Conservation (phyloP, 108 stramenopile species). For the Aurantiochytrium sp. region DNA sequence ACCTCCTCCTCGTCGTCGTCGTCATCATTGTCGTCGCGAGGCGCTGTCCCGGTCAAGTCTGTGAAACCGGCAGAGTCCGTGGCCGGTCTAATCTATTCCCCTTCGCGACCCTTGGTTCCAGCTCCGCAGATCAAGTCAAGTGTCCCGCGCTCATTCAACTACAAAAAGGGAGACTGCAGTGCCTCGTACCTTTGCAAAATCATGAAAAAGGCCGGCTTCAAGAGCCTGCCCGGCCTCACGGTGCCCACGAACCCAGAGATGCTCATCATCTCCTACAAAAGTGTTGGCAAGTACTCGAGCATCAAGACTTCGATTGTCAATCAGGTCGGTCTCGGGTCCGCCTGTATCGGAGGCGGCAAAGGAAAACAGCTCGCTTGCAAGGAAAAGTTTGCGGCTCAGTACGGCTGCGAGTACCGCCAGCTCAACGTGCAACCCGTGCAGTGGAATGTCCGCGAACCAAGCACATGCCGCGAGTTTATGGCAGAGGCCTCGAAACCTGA, state of each 20-base stretch:
- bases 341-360: neutral
- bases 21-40: too few relatives aligned
- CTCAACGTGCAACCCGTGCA: neutral
- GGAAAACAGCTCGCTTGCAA: slow-evolving; percentile 2
- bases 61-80: neutral
- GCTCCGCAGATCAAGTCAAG: neutral
- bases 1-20: too few relatives aligned
- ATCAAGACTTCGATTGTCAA: neutral
- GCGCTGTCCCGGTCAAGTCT: too few relatives aligned
- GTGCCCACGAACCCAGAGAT: neutral
- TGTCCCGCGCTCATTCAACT: neutral
- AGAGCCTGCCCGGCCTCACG: neutral
- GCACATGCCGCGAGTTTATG: neutral
- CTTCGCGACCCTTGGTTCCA: neutral
- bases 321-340: neutral
- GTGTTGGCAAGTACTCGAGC: neutral
- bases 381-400: neutral
- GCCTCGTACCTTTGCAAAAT: neutral
- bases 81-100: neutral
- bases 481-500: neutral
- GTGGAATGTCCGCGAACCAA: neutral
- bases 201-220: neutral
- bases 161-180: neutral
- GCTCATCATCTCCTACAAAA: neutral
- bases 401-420: neutral